Percentiles rank a stretch among this genome's conserved stretches.
These are phyloP conservation scores for Tulasnella sp. DNA, from an alignment of 768 basidiomycete species.

Conservation along the genomic window DNA sequence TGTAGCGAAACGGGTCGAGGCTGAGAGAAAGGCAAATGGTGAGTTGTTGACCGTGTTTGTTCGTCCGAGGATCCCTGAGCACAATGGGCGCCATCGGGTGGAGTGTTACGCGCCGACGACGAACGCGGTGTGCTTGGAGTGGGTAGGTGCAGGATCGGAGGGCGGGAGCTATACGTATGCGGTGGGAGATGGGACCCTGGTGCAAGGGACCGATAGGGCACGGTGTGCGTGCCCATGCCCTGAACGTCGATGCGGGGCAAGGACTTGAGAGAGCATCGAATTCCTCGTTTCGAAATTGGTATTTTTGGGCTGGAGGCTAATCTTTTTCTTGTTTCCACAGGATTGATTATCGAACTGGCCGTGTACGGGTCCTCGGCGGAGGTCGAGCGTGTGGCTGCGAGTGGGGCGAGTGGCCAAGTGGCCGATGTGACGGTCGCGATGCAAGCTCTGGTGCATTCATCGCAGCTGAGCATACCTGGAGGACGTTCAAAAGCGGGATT, in stretches of 20 bases:
- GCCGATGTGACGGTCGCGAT: conserved; percentile 71
- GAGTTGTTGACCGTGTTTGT: conserved; percentile 16
- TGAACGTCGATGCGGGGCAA: too few species aligned
- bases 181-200: too few species aligned
- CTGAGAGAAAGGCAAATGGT: conserved; percentile 61
- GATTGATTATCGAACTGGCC: conserved; percentile 65
- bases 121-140: too few species aligned
- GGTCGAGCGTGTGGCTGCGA: conserved; percentile 31
- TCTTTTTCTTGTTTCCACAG: conserved; percentile 28
- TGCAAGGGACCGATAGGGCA: too few species aligned
- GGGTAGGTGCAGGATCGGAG: not conserved
- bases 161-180: too few species aligned
- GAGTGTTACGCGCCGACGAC: too few species aligned
- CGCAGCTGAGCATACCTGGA: conserved; percentile 65
- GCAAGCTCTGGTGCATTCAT: conserved; percentile 67
- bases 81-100: too few species aligned
- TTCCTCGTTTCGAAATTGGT: not conserved
- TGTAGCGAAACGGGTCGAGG: conserved; percentile 47
- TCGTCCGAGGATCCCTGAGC: too few species aligned
- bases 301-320: not conserved
- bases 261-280: too few species aligned
- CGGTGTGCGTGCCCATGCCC: too few species aligned
- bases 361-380: conserved; percentile 47
- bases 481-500: conserved; percentile 66
- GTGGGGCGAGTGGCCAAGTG: too few species aligned